These are phyloP conservation scores for Fabrea salina DNA, from an alignment of 169 alveolate species.

Conservation along the genomic window DNA sequence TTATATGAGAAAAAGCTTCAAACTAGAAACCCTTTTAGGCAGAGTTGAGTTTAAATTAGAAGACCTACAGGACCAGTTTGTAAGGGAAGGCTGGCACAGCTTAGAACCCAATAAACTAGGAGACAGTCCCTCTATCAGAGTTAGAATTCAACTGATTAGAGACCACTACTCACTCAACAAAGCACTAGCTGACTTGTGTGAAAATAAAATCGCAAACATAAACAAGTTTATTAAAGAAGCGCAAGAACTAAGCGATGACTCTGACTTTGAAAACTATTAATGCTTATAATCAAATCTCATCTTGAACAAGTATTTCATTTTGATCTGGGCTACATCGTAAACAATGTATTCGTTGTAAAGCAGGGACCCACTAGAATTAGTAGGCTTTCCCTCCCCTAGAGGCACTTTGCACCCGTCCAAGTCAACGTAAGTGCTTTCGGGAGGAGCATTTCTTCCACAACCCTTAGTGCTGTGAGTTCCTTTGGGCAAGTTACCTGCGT, in stretches of 20 bases:
- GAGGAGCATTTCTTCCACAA: slow-evolving; percentile 52
- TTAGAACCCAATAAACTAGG: not conserved
- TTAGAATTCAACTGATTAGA: not conserved
- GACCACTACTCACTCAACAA: too few species aligned
- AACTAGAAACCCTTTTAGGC: not conserved
- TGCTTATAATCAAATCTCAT: slow-evolving; percentile 41
- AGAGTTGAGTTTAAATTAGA: not conserved
- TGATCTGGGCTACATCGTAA: slow-evolving; percentile 62
- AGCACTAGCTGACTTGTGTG: too few species aligned
- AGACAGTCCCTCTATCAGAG: not conserved
- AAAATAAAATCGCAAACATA: too few species aligned
- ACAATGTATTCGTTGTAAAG: slow-evolving; percentile 79
- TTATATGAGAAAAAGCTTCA: not conserved
- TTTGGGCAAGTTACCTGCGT: slow-evolving; percentile 57
- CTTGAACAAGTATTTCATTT: slow-evolving; percentile 62
- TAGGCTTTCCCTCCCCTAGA: slow-evolving; percentile 42
- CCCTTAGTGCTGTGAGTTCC: slow-evolving; percentile 54
- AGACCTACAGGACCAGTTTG: not conserved
- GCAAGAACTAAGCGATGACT: too few species aligned
- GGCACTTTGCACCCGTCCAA: slow-evolving; percentile 40
- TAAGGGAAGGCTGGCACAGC: not conserved
- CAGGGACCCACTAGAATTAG: slow-evolving; percentile 51
- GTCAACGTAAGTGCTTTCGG: slow-evolving; percentile 30
- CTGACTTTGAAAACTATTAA: not conserved
- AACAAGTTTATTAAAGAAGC: too few species aligned